These are phyloP conservation scores for Trichoderma sp. DNA, from an alignment of 2,329 filamentous ascomycete species.

Conservation along the genomic window DNA sequence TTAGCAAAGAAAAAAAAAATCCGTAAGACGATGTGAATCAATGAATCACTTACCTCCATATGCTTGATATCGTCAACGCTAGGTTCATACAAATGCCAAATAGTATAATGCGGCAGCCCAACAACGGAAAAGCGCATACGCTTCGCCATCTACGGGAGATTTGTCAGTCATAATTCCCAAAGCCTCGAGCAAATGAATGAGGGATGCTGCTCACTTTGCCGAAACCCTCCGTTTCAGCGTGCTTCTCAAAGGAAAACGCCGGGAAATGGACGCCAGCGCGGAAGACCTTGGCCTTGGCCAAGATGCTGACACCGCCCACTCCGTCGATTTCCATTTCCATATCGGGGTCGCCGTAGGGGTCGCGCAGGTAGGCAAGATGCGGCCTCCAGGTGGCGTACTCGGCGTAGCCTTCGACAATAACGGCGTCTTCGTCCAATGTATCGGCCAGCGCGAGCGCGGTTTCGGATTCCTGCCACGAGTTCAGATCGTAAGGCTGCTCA, in stretches of 20 bases:
- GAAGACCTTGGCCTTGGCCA: conserved; percentile 95
- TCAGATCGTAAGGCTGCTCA: conserved; percentile 96
- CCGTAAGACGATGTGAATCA: not conserved
- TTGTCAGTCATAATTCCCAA: not conserved
- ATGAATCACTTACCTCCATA: conserved; percentile 69
- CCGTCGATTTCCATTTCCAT: conserved; percentile 99
- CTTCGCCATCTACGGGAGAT: conserved; percentile 76
- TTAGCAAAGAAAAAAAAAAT: not conserved
- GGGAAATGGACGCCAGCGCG: conserved; percentile 95
- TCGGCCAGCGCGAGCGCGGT: conserved; percentile 92
- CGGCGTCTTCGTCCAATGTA: conserved; percentile 93
- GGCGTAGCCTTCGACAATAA: conserved; percentile 98
- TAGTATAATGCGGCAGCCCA: conserved; percentile 94
- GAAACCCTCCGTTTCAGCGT: conserved; percentile 97
- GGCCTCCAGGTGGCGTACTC: conserved; percentile 99
- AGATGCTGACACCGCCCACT: conserved; percentile 93
- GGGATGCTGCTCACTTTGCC: conserved; percentile 91
- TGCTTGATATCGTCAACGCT: conserved; percentile 95
- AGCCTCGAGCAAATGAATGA: no score
- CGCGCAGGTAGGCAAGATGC: conserved; percentile 92
- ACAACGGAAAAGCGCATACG: conserved; percentile 95
- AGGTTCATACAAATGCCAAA: conserved; percentile 99
- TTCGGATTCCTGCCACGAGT: conserved; percentile 99
- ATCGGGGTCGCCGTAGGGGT: conserved; percentile 95
- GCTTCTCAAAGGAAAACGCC: conserved; percentile 97